Evolutionary conservation across 306 rosid genomes (phyloP).

Genomic region (Prunus padus): DNA sequence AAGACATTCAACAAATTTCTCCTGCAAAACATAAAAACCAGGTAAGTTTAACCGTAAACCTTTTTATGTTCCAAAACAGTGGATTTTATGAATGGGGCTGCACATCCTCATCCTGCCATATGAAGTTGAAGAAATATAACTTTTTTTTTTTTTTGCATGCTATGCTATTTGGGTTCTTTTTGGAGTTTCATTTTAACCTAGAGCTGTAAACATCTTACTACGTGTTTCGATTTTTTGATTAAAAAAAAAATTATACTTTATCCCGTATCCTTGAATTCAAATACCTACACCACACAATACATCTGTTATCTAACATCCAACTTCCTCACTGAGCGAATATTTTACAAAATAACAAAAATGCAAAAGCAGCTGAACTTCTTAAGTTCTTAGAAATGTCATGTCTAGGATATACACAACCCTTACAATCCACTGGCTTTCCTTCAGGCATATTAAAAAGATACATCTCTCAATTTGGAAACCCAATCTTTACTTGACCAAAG

Average conservation of each 20-base stretch:
- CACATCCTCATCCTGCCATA: neutral
- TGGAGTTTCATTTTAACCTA: neutral
- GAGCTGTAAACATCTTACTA: neutral
- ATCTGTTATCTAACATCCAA: neutral
- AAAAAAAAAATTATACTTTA: neutral
- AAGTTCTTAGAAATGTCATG: neutral
- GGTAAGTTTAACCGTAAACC: neutral
- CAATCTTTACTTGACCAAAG: neutral
- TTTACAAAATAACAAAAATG: neutral
- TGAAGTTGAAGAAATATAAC: neutral
- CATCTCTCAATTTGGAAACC: neutral
- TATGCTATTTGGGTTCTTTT: neutral
- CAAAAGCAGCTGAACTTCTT: neutral
- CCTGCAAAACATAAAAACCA: conserved; percentile 47
- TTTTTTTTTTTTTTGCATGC: neutral
- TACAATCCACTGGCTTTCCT: neutral
- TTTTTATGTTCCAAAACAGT: neutral
- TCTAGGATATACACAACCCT: neutral
- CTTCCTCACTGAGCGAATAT: neutral
- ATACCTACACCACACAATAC: neutral
- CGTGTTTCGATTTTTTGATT: neutral
- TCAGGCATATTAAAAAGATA: neutral
- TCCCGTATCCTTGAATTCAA: neutral
- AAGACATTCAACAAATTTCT: conserved; percentile 78
- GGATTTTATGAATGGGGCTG: neutral